A percentile compares a stretch with the other conserved stretches of the same genome.
Evolutionary conservation across 768 basidiomycete genomes (phyloP).

Genomic region (Lactifluus pinguis): DNA sequence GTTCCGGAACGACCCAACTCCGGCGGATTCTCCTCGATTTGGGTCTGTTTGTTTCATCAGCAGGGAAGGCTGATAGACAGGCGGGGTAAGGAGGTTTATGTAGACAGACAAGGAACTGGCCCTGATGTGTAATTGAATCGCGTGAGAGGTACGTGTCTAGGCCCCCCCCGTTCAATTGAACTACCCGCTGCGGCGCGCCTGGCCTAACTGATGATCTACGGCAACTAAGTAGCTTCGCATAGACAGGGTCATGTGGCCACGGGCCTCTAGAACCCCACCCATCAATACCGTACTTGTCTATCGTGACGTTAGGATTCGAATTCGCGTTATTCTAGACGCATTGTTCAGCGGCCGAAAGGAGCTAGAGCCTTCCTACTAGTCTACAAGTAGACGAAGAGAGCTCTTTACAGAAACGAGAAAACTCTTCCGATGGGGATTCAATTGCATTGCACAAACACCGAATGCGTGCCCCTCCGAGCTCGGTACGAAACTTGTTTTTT

Average conservation of each 20-base stretch:
- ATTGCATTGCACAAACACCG: not conserved
- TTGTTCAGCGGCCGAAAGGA: not conserved
- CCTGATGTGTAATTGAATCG: not conserved
- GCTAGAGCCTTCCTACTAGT: not conserved
- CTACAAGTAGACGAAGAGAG: not conserved
- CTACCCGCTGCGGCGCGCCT: not conserved
- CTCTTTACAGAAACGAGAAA: not conserved
- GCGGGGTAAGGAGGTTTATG: too few relatives aligned
- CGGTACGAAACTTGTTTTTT: not conserved
- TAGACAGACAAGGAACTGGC: not conserved
- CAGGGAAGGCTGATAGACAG: too few relatives aligned
- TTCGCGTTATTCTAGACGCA: not conserved
- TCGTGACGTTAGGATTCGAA: not conserved
- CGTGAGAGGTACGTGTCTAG: not conserved
- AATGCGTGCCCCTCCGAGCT: not conserved
- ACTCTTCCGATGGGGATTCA: not conserved
- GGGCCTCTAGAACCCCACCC: not conserved
- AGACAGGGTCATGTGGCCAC: not conserved
- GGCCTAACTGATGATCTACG: not conserved
- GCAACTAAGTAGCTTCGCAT: not conserved
- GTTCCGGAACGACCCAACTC: too few relatives aligned
- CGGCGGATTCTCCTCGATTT: too few relatives aligned
- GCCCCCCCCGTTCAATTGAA: not conserved
- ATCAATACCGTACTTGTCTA: not conserved
- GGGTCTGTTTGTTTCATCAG: not conserved